These are phyloP conservation scores for Leptoxyphium fumago DNA, from an alignment of 2,329 filamentous ascomycete genomes.

Conservation along the genomic window DNA sequence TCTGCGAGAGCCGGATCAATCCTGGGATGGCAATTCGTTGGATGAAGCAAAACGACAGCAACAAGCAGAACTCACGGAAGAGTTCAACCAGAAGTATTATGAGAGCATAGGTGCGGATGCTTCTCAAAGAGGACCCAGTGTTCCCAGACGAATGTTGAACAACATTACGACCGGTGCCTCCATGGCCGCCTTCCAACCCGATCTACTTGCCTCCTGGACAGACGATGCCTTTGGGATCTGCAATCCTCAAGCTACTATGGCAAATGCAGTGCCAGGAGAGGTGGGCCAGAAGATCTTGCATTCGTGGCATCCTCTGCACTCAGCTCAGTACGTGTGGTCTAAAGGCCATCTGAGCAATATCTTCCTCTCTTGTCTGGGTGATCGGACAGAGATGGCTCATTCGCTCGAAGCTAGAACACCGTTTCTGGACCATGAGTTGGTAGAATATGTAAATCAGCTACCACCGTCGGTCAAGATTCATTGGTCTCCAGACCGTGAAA, in stretches of 20 bases:
- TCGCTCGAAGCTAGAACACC: slow-evolving; percentile 26
- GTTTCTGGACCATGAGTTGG: slow-evolving; percentile 26
- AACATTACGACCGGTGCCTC: slow-evolving; percentile 23
- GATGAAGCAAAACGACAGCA: slow-evolving; percentile 9
- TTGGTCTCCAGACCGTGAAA: slow-evolving; percentile 12
- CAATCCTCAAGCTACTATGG: slow-evolving; percentile 21
- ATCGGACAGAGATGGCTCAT: slow-evolving; percentile 32
- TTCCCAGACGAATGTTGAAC: slow-evolving; percentile 25
- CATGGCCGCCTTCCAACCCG: slow-evolving; percentile 21
- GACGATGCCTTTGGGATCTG: slow-evolving; percentile 12
- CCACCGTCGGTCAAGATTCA: slow-evolving; percentile 24
- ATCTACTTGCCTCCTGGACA: slow-evolving; percentile 24
- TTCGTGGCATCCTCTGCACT: slow-evolving; percentile 28
- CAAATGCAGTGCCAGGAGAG: slow-evolving; percentile 12
- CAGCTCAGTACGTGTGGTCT: slow-evolving; percentile 24
- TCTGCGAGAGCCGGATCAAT: slow-evolving; percentile 34
- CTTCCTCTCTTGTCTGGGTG: slow-evolving; percentile 29
- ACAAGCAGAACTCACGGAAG: slow-evolving; percentile 12
- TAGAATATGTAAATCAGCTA: slow-evolving; percentile 24
- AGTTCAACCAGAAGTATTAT: slow-evolving; percentile 14
- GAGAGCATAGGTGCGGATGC: slow-evolving; percentile 15
- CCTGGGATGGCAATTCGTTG: slow-evolving; percentile 13
- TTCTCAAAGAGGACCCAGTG: slow-evolving; percentile 9
- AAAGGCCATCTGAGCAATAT: slow-evolving; percentile 25
- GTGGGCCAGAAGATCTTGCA: slow-evolving; percentile 16